Conservation (phyloP, 202 grass and related monocot species). For the Zoysia matrella region DNA sequence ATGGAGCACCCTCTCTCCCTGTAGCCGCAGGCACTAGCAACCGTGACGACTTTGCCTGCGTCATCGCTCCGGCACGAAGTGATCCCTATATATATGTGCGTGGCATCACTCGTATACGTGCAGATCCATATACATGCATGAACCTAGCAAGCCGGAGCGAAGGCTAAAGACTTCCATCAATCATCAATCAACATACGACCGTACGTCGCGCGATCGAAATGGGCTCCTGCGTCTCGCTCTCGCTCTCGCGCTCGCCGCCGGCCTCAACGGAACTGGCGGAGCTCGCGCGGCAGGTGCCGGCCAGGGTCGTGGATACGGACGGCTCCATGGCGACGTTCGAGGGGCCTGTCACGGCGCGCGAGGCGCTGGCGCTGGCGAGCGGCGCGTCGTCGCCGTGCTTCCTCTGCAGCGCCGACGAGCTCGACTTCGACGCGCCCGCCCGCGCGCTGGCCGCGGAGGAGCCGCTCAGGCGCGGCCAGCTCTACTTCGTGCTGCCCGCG, state of each 20-base stretch:
- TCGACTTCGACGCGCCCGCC: slow-evolving; percentile 41
- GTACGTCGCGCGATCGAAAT: neutral
- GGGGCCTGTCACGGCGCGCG: slow-evolving; percentile 26
- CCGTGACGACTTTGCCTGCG: slow-evolving; percentile 45
- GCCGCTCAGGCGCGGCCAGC: slow-evolving; percentile 44
- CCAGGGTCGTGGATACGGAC: slow-evolving; percentile 51
- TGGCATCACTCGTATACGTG: too few species aligned
- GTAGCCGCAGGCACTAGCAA: slow-evolving; percentile 23
- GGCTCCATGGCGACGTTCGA: slow-evolving; percentile 47
- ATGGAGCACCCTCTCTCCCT: neutral
- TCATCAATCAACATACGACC: neutral
- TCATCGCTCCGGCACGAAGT: neutral
- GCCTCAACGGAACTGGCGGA: neutral
- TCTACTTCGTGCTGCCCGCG: slow-evolving; percentile 68
- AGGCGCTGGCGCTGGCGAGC: slow-evolving; percentile 32
- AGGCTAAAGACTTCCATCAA: neutral
- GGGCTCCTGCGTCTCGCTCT: slow-evolving; percentile 28
- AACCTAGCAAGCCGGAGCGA: neutral
- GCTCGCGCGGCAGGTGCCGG: slow-evolving; percentile 1
- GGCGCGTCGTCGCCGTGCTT: slow-evolving; percentile 21
- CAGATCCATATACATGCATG: neutral
- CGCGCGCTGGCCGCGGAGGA: slow-evolving; percentile 43
- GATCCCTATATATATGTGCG: neutral
- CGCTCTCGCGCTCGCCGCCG: slow-evolving; percentile 16
- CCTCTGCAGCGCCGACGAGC: slow-evolving; percentile 75